Evolutionary conservation across 2,329 filamentous ascomycete species (phyloP), one percentile per base, ranked within the genome.

Genomic region (Exserohilum rostratum): DNA sequence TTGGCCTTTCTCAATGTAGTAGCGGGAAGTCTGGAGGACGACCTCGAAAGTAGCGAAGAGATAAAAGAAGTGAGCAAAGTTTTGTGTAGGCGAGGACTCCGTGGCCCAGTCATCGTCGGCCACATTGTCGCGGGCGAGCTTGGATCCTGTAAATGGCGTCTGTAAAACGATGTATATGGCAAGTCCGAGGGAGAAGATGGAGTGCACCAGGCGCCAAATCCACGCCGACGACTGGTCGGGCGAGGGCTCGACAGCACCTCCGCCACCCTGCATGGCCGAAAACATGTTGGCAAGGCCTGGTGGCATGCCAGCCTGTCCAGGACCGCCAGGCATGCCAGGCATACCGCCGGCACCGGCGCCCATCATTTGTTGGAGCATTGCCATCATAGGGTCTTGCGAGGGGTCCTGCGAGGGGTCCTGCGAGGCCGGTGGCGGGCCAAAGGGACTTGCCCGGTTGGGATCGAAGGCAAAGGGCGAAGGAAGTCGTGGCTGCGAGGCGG

Each of bases 1-100:
- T 56, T 77, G 76, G 25, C 83, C 83, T 63, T 84, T 85, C 65
- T 91, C 89, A 46, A 91, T 69, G 63, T 91, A 86, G 71, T 88
- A 90, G 20, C 90, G 81, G 27, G 84, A 87, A 1, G 86, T 88
- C 60, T 93, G 85, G 59, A 93, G 78, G 48, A 90, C 71, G 10
- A 90, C 82, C 77, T 95, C 90, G 29, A 85, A 87, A 0, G 90
- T 91, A 5, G 89, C 87, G 70, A 93, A 95, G n/a, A 90, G 82
- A 79, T 87, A 91, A 75, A 93, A 92, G 75, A 92, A 88, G 57
- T 82, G 80, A 40, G 78, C 78, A 35, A 79, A 78, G 31, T 73
- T 67, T 43, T 76, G 74, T 13, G 75, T 71, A 27, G 79, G 74
- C 1, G 66, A 68, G 6, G 75, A 64, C 9, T 69, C 68, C 2